These are phyloP conservation scores for Psilocybe cubensis DNA, from an alignment of 768 basidiomycete genomes.

Conservation along the genomic window DNA sequence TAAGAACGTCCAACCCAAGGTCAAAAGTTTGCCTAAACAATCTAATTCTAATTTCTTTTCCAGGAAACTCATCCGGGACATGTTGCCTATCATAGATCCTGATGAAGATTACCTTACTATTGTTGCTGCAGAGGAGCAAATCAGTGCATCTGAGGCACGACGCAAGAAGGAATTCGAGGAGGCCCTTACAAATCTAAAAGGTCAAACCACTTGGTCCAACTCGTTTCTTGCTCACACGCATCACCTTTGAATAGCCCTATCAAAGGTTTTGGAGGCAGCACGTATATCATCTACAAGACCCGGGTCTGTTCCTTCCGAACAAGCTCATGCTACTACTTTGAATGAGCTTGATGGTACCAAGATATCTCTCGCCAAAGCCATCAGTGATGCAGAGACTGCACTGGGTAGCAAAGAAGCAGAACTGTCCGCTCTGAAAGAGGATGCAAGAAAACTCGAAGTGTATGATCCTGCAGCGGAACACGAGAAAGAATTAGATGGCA, in stretches of 20 bases:
- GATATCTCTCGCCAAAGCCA: slow-evolving; percentile 71
- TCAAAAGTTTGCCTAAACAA: neutral
- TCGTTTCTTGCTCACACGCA: neutral
- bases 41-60: neutral
- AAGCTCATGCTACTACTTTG: slow-evolving; percentile 59
- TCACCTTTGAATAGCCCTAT: slow-evolving; percentile 49
- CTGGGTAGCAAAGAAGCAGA: slow-evolving; percentile 73
- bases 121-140: slow-evolving; percentile 71
- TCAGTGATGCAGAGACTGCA: slow-evolving; percentile 70
- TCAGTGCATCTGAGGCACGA: slow-evolving; percentile 56
- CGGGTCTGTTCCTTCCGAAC: slow-evolving; percentile 65
- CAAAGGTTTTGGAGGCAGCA: slow-evolving; percentile 68
- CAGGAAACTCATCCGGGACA: slow-evolving; percentile 71
- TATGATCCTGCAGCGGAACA: slow-evolving; percentile 78
- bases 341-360: slow-evolving; percentile 68
- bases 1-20: slow-evolving; percentile 20
- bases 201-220: slow-evolving; percentile 33
- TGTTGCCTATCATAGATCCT: slow-evolving; percentile 75
- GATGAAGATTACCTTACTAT: slow-evolving; percentile 81
- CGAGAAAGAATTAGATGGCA: slow-evolving; percentile 68
- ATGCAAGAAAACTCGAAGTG: slow-evolving; percentile 59
- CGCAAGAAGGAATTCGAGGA: slow-evolving; percentile 73
- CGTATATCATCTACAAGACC: slow-evolving; percentile 74
- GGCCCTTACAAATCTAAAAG: slow-evolving; percentile 65
- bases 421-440: slow-evolving; percentile 68